Evolutionary conservation across 345 rosid species (phyloP).

Genomic region (Erodium maritimum): DNA sequence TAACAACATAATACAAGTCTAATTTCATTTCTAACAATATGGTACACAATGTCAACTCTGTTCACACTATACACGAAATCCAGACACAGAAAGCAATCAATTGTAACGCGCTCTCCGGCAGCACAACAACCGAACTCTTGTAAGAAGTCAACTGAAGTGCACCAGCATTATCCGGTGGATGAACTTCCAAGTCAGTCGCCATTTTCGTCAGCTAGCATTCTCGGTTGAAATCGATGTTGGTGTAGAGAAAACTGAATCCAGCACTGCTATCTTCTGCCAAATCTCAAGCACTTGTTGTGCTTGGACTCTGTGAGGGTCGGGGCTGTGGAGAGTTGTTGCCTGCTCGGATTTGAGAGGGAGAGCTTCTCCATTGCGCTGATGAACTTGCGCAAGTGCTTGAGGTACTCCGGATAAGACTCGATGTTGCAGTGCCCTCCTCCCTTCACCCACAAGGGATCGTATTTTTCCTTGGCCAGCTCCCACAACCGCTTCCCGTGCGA

Average conservation of each 20-base stretch:
- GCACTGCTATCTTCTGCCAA: slow-evolving; percentile 31
- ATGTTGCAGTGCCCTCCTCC: slow-evolving; percentile 98
- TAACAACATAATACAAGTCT: no score
- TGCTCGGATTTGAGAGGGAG: slow-evolving; percentile 35
- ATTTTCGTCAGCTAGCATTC: slow-evolving; percentile 6
- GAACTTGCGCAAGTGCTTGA: slow-evolving; percentile 70
- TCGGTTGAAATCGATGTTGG: slow-evolving; percentile 7
- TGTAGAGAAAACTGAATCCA: not conserved
- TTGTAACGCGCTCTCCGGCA: no score
- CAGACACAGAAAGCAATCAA: no score
- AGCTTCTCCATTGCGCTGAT: slow-evolving; percentile 86
- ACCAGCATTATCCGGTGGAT: no score
- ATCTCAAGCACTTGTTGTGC: slow-evolving; percentile 60
- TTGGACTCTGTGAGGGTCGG: slow-evolving; percentile 49
- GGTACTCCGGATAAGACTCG: slow-evolving; percentile 86
- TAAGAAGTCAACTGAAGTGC: no score
- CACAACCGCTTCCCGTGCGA: slow-evolving; percentile 87
- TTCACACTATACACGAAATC: no score
- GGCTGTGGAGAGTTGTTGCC: slow-evolving; percentile 29
- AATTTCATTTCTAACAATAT: no score
- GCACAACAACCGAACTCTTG: no score
- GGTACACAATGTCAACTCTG: no score
- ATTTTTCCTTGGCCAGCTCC: slow-evolving; percentile 90
- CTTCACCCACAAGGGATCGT: slow-evolving; percentile 89
- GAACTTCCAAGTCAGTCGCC: slow-evolving; percentile 4